Percentiles rank a stretch among this genome's conserved stretches.
These are phyloP conservation scores for Sphagnurus paluster DNA, from an alignment of 1,284 basidiomycete species.

Conservation along the genomic window DNA sequence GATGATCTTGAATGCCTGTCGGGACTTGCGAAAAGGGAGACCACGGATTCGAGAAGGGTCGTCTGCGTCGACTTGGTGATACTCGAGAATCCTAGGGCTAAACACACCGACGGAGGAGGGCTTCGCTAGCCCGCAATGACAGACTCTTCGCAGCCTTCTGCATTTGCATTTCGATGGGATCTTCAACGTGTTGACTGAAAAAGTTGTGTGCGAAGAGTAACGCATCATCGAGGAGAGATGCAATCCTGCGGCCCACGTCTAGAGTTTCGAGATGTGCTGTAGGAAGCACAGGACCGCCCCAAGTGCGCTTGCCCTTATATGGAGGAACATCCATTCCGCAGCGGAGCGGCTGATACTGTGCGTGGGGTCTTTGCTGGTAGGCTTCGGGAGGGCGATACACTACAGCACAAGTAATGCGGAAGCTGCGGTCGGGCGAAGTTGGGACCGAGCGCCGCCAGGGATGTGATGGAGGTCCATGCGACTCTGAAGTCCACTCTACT, in stretches of 20 bases:
- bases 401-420: conserved; percentile 93
- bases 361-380: conserved; percentile 81
- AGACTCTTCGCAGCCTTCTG: conserved; percentile 46
- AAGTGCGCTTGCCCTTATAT: conserved; percentile 89
- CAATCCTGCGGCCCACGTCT: conserved; percentile 87
- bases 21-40: conserved; percentile 86
- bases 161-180: conserved; percentile 42
- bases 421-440: conserved; percentile 93
- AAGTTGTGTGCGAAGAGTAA: conserved; percentile 86
- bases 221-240: conserved; percentile 86
- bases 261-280: conserved; percentile 85
- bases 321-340: conserved; percentile 90
- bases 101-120: conserved; percentile 80
- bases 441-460: conserved; percentile 91
- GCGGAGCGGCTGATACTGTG: conserved; percentile 62
- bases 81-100: conserved; percentile 75
- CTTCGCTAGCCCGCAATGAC: conserved; percentile 78
- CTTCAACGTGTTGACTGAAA: conserved; percentile 52
- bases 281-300: conserved; percentile 89
- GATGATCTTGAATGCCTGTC: conserved; percentile 79
- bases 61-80: conserved; percentile 83
- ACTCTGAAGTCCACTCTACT: conserved; percentile 90
- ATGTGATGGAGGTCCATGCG: conserved; percentile 91
- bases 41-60: conserved; percentile 79
- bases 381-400: conserved; percentile 96